phyloP scores from a whole-genome alignment of 2,329 filamentous ascomycete species.

The Neodidymelliopsis sp. region DNA sequence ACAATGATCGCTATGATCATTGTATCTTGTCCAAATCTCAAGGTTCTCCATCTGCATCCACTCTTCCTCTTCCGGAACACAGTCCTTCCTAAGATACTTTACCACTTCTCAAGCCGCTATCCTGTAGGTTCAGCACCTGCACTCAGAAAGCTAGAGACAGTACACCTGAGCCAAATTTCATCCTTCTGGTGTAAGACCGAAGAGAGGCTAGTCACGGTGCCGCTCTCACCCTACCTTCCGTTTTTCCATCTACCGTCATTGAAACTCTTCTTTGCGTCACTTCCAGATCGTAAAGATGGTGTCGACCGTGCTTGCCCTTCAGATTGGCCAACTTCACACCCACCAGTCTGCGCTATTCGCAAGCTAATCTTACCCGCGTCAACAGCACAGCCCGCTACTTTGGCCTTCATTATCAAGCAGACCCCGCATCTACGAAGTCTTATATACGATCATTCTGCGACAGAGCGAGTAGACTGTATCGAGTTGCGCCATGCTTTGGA shows the following conservation, averaged over 20 bases:
- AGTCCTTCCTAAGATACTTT: neutral
- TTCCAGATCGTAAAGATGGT: neutral
- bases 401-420: conserved; percentile 2
- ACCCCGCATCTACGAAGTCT: conserved; percentile 5
- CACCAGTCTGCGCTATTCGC: conserved; percentile 1
- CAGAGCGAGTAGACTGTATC: conserved; percentile 4
- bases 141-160: neutral
- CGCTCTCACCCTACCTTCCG: conserved; percentile 8
- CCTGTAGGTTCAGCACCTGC: neutral
- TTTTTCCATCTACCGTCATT: conserved; percentile 8
- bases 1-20: conserved; percentile 1
- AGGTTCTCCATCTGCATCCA: conserved; percentile 1
- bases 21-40: conserved; percentile 5
- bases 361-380: neutral
- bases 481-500: conserved; percentile 1
- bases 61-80: conserved; percentile 8
- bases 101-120: neutral
- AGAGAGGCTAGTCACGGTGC: neutral
- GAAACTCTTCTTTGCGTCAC: conserved; percentile 3
- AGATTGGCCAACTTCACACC: conserved; percentile 1
- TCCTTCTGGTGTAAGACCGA: neutral
- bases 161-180: neutral
- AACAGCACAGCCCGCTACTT: conserved; percentile 5
- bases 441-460: neutral
- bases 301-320: neutral